Evolutionary conservation across 1,284 basidiomycete species (phyloP).

Genomic region (Malassezia sp.): DNA sequence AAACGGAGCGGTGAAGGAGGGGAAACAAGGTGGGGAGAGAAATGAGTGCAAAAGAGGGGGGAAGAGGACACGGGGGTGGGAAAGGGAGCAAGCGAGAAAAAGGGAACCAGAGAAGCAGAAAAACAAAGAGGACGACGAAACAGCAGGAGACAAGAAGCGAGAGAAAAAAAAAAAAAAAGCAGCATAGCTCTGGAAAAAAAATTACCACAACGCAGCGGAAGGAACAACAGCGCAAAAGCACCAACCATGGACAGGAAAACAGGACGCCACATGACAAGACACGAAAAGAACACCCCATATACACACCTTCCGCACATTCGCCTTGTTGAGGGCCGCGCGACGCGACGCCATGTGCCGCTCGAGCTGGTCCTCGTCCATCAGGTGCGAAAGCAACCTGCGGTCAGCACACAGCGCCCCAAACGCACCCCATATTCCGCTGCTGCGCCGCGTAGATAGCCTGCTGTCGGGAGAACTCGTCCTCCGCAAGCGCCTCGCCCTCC

Average conservation of each 20-base stretch:
- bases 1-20: neutral
- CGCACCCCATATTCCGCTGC: conserved; percentile 46
- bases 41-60: neutral
- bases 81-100: too few species aligned
- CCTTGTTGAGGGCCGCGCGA: conserved; percentile 68
- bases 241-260: neutral
- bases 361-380: conserved; percentile 69
- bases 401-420: conserved; percentile 2
- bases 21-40: conserved; percentile 3
- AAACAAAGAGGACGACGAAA: too few species aligned
- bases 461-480: conserved; percentile 29
- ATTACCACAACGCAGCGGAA: neutral
- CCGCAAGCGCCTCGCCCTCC: conserved; percentile 31
- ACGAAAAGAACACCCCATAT: neutral
- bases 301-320: conserved; percentile 63
- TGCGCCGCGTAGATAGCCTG: conserved; percentile 45
- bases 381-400: conserved; percentile 66
- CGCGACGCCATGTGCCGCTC: conserved; percentile 78
- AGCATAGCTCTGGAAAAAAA: too few species aligned
- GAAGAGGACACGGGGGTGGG: neutral
- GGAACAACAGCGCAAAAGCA: neutral
- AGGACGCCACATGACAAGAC: neutral
- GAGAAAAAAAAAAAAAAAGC: too few species aligned
- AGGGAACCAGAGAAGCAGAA: too few species aligned
- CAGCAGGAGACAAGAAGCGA: too few species aligned